Percentiles rank a stretch among this genome's conserved stretches.
phyloP scores from a whole-genome alignment of 1,284 basidiomycete genomes.

The Leccinum pallidistipes region DNA sequence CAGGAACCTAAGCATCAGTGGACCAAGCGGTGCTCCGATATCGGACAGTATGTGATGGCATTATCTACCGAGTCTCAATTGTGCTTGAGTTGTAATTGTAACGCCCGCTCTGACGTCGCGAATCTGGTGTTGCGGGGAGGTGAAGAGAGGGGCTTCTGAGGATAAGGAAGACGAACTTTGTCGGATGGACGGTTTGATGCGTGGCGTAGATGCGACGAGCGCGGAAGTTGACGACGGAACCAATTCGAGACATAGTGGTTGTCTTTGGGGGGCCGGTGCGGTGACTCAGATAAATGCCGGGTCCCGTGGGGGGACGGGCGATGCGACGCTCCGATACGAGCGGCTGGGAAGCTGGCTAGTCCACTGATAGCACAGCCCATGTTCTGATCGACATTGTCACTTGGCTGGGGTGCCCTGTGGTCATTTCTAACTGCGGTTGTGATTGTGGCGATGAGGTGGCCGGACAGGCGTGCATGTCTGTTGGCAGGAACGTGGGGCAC shows the following conservation, averaged over 20 bases:
- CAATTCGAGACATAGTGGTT: constrained; percentile 30
- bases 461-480: background rate
- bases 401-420: background rate
- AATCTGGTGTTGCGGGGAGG: background rate
- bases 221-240: constrained; percentile 29
- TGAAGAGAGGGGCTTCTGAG: constrained; percentile 3
- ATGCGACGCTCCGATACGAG: constrained; percentile 13
- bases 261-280: constrained; percentile 14
- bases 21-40: constrained; percentile 21
- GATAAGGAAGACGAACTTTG: constrained; percentile 23
- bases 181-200: constrained; percentile 27
- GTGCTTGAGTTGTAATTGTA: constrained; percentile 21
- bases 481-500: background rate
- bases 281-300: constrained; percentile 13
- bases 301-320: background rate
- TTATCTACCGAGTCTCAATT: constrained; percentile 4
- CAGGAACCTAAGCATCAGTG: constrained; percentile 44
- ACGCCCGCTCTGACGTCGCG: constrained; percentile 24
- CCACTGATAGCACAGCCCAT: background rate
- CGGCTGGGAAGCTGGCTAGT: constrained; percentile 10
- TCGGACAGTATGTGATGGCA: constrained; percentile 31
- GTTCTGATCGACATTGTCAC: constrained; percentile 2
- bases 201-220: constrained; percentile 36
- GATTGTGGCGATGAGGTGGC: constrained; percentile 16
- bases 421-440: constrained; percentile 2